A percentile compares a stretch with the other conserved stretches of the same genome.
These are phyloP conservation scores for Claviceps sp. DNA, from an alignment of 2,329 filamentous ascomycete genomes.

Conservation along the genomic window DNA sequence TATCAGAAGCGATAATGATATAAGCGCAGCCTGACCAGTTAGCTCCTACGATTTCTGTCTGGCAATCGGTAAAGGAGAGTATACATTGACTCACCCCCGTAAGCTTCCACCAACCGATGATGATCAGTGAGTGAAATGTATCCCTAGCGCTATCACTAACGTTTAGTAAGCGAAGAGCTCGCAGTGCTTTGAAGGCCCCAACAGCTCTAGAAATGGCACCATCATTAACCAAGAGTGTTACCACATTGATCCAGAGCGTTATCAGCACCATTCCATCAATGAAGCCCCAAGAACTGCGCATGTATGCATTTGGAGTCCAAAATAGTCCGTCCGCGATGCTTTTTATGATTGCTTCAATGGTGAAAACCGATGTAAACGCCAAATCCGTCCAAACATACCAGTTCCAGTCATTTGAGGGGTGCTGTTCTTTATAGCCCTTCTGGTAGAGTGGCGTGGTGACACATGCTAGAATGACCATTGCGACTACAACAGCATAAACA, in stretches of 20 bases:
- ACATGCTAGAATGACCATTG: slow-evolving; percentile 95
- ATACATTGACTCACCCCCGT: slow-evolving; percentile 47
- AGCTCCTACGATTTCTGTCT: background rate
- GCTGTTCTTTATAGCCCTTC: slow-evolving; percentile 61
- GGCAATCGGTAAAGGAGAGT: background rate
- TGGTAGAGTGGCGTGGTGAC: slow-evolving; percentile 92
- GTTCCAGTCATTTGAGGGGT: slow-evolving; percentile 49
- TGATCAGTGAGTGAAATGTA: slow-evolving; percentile 92
- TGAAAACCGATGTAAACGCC: slow-evolving; percentile 79
- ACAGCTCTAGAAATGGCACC: slow-evolving; percentile 80
- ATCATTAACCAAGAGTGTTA: slow-evolving; percentile 68
- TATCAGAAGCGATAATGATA: slow-evolving; percentile 85
- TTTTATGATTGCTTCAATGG: slow-evolving; percentile 77
- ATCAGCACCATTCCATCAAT: slow-evolving; percentile 86
- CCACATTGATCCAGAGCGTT: slow-evolving; percentile 90
- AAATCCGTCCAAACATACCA: slow-evolving; percentile 96
- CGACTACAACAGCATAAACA: slow-evolving; percentile 85
- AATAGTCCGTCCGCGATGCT: slow-evolving; percentile 90
- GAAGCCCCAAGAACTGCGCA: slow-evolving; percentile 90
- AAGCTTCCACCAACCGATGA: slow-evolving; percentile 89
- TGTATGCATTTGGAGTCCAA: slow-evolving; percentile 95
- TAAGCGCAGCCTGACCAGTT: slow-evolving; percentile 56
- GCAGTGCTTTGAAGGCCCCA: slow-evolving; percentile 91
- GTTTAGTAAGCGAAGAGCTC: slow-evolving; percentile 82
- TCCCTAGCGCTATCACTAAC: slow-evolving; percentile 91